These are phyloP conservation scores for Rosa chinensis DNA, from an alignment of 306 rosid species.

Conservation along the genomic window DNA sequence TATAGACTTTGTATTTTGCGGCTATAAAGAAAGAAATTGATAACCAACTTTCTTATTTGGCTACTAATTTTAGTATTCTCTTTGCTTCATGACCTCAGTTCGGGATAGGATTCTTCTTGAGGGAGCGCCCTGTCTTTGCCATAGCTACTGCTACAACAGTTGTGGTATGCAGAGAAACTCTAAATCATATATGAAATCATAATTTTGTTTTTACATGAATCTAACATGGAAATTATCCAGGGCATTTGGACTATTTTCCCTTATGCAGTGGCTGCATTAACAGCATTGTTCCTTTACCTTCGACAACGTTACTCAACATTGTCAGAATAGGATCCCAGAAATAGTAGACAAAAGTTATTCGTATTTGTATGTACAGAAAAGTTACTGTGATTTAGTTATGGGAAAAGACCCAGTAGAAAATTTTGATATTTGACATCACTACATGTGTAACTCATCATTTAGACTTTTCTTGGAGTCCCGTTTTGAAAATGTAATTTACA, in stretches of 20 bases:
- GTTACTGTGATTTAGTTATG: not conserved
- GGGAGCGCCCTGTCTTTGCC: constrained; percentile 63
- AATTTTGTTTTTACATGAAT: constrained; percentile 14
- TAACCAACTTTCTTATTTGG: not conserved
- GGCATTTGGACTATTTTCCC: constrained; percentile 66
- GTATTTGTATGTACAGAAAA: constrained; percentile 11
- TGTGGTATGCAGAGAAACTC: constrained; percentile 38
- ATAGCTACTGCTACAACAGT: constrained; percentile 62
- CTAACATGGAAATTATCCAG: constrained; percentile 29
- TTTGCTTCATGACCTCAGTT: constrained; percentile 35
- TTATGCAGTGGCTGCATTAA: constrained; percentile 54
- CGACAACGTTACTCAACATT: constrained; percentile 33
- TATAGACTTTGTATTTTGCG: not conserved
- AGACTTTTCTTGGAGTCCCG: not conserved
- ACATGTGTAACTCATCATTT: not conserved
- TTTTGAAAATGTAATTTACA: not conserved
- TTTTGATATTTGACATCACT: not conserved
- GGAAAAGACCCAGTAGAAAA: not conserved
- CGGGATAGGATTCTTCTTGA: constrained; percentile 58
- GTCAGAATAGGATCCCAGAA: constrained; percentile 15
- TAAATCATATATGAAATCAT: not conserved
- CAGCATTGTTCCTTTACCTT: constrained; percentile 56
- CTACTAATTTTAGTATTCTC: not conserved
- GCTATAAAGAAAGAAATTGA: not conserved
- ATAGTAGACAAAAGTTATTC: not conserved